These are phyloP conservation scores for Solanum chiquidenum DNA, from an alignment of 257 asterid species.

Conservation along the genomic window DNA sequence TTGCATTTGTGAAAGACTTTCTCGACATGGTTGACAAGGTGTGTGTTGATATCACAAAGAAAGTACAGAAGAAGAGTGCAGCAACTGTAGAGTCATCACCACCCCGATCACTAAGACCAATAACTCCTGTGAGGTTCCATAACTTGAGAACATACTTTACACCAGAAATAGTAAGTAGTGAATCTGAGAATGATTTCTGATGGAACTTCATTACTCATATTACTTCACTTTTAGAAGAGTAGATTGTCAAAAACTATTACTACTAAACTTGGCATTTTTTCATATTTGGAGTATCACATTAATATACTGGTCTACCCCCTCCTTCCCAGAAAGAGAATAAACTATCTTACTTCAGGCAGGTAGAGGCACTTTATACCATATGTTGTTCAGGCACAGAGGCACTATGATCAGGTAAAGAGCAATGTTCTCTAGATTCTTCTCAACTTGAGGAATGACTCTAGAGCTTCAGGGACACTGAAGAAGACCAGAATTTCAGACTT, in stretches of 20 bases:
- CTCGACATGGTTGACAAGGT: constrained; percentile 57
- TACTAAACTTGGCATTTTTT: background rate
- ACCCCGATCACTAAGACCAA: constrained; percentile 41
- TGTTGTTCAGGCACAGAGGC: background rate
- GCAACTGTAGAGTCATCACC: constrained; percentile 30
- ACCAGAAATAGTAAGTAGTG: constrained; percentile 37
- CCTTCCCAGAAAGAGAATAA: background rate
- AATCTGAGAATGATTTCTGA: constrained; percentile 64
- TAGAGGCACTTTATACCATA: background rate
- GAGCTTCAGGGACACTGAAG: background rate
- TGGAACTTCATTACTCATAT: background rate
- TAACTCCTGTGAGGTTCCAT: constrained; percentile 45
- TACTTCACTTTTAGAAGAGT: background rate
- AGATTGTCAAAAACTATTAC: background rate
- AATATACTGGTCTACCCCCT: background rate
- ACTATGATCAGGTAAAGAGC: background rate
- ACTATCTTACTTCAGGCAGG: background rate
- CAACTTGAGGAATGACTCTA: background rate
- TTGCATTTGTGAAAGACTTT: constrained; percentile 58
- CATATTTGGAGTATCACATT: background rate
- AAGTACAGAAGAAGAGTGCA: constrained; percentile 22
- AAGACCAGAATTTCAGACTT: background rate
- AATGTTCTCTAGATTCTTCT: background rate
- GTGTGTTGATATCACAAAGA: constrained; percentile 40
- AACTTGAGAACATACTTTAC: constrained; percentile 41